phyloP scores from a whole-genome alignment of 129 eudicot species.

The Chrysanthemum makinoi region DNA sequence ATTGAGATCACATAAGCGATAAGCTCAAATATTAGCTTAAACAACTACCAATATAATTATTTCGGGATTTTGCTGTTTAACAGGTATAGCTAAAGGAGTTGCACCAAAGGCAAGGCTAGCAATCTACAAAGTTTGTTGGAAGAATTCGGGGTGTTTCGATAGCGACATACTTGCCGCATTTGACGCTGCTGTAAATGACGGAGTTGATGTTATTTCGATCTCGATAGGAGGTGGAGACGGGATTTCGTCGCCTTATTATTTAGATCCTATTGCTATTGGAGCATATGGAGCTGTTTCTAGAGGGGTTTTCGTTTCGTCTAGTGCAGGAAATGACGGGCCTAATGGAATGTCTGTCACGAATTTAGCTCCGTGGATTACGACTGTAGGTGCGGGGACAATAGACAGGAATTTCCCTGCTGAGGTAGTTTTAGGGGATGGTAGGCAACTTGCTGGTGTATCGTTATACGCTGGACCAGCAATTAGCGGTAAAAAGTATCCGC shows the following conservation, averaged over 20 bases:
- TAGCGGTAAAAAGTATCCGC: slow-evolving; percentile 57
- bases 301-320: slow-evolving; percentile 80
- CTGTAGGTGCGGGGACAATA: slow-evolving; percentile 91
- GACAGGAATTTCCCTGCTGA: slow-evolving; percentile 85
- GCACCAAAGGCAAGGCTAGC: slow-evolving; percentile 89
- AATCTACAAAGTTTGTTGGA: slow-evolving; percentile 86
- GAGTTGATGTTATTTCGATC: slow-evolving; percentile 82
- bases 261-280: slow-evolving; percentile 91
- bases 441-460: slow-evolving; percentile 71
- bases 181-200: slow-evolving; percentile 77
- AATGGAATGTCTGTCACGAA: slow-evolving; percentile 88
- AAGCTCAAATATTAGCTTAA: too few relatives aligned
- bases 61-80: too few relatives aligned
- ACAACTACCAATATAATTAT: too few relatives aligned
- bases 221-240: slow-evolving; percentile 96
- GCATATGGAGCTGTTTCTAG: slow-evolving; percentile 81
- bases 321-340: slow-evolving; percentile 93
- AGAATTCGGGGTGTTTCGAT: slow-evolving; percentile 72
- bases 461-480: slow-evolving; percentile 68
- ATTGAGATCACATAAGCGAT: too few relatives aligned
- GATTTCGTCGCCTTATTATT: slow-evolving; percentile 76
- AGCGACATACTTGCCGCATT: slow-evolving; percentile 84
- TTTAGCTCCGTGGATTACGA: slow-evolving; percentile 81
- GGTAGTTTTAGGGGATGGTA: slow-evolving; percentile 60
- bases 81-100: slow-evolving; percentile 87